These are phyloP conservation scores for Crithidia bombi DNA, from an alignment of 208 protist species.

Conservation along the genomic window DNA sequence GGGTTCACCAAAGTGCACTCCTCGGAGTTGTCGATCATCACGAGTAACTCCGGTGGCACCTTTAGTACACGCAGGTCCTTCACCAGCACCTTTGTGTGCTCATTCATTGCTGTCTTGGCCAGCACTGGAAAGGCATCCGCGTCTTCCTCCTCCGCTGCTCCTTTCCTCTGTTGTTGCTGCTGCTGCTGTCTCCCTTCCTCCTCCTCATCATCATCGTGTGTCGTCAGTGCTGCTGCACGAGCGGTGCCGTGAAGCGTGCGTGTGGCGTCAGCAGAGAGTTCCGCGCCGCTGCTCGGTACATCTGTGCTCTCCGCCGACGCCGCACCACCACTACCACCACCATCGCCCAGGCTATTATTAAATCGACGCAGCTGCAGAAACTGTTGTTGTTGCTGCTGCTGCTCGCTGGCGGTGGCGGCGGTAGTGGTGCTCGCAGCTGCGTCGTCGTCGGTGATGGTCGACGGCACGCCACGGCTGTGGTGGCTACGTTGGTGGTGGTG, in stretches of 20 bases:
- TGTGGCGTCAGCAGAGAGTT: not conserved
- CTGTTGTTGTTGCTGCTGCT: conserved; percentile 14
- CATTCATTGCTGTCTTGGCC: conserved; percentile 38
- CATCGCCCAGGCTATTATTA: not conserved
- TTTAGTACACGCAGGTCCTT: conserved; percentile 87
- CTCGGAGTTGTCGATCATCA: conserved; percentile 90
- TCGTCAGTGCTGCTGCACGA: not conserved
- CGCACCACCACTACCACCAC: not conserved
- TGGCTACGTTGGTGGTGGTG: not conserved
- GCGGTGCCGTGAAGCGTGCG: not conserved
- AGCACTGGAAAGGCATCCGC: not conserved
- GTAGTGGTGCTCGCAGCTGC: not conserved
- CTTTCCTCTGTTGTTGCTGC: not conserved
- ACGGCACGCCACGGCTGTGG: too few relatives aligned
- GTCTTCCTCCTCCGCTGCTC: not conserved
- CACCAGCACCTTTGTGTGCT: conserved; percentile 65
- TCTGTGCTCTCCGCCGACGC: conserved; percentile 10
- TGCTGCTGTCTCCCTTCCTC: not conserved
- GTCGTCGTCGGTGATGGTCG: too few relatives aligned
- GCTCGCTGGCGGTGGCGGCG: not conserved
- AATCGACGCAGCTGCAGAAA: not conserved
- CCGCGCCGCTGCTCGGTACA: conserved; percentile 1
- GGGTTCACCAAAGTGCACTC: conserved; percentile 79
- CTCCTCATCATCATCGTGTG: not conserved
- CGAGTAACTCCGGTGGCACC: conserved; percentile 80